phyloP scores from a whole-genome alignment of 345 rosid species.

The Pelargonium nanum region DNA sequence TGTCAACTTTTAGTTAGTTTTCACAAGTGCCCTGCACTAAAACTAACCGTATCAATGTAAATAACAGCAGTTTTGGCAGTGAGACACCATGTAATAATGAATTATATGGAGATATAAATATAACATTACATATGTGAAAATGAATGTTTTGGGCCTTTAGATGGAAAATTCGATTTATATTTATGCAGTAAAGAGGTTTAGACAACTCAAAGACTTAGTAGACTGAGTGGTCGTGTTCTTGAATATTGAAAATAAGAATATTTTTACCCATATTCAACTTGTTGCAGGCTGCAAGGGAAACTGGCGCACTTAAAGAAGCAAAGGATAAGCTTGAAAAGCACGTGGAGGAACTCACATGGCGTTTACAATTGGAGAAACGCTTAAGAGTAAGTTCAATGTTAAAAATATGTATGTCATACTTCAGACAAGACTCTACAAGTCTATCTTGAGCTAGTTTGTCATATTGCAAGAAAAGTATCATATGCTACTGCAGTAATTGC shows the following conservation, averaged over 20 bases:
- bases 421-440: not conserved
- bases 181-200: not conserved
- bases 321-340: slow-evolving; percentile 43
- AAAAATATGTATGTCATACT: not conserved
- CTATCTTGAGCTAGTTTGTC: not conserved
- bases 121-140: not conserved
- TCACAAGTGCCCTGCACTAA: not conserved
- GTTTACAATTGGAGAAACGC: slow-evolving; percentile 39
- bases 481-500: not conserved
- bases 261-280: slow-evolving; percentile 3
- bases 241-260: too few relatives aligned
- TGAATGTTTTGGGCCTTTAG: not conserved
- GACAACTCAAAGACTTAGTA: not conserved
- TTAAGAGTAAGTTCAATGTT: slow-evolving; percentile 21
- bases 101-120: too few relatives aligned
- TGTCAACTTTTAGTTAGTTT: too few relatives aligned
- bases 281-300: slow-evolving; percentile 38
- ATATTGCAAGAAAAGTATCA: not conserved
- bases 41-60: not conserved
- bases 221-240: not conserved
- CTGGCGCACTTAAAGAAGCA: slow-evolving; percentile 41
- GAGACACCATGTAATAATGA: not conserved
- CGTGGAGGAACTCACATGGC: slow-evolving; percentile 45
- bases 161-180: not conserved
- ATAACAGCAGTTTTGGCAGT: not conserved